These are phyloP conservation scores for Calonectria montana DNA, from an alignment of 2,329 filamentous ascomycete species.

Conservation along the genomic window DNA sequence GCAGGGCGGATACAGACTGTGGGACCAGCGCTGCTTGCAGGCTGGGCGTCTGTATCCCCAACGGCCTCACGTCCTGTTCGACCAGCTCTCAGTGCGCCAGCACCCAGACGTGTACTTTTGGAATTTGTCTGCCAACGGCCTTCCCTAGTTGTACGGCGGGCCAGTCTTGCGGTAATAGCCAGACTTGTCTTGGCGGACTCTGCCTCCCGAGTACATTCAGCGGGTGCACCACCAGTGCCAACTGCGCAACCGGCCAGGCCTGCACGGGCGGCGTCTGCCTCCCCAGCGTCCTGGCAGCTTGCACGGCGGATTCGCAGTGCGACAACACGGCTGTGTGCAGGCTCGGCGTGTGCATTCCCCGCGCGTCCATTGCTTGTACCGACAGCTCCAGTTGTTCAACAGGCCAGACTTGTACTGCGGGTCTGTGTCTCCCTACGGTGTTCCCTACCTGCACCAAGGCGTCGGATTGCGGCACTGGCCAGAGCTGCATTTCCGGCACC, in stretches of 20 bases:
- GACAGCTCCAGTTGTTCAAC: not conserved
- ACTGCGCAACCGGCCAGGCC: slow-evolving; percentile 4
- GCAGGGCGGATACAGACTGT: slow-evolving; percentile 10
- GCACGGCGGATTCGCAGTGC: slow-evolving; percentile 8
- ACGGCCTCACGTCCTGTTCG: not conserved
- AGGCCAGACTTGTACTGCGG: slow-evolving; percentile 11
- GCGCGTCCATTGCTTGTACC: not conserved
- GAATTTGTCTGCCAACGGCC: slow-evolving; percentile 8
- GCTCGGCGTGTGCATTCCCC: slow-evolving; percentile 16
- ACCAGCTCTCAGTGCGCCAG: not conserved
- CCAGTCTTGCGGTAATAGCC: not conserved
- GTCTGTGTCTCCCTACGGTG: slow-evolving; percentile 10
- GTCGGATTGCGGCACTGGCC: slow-evolving; percentile 9
- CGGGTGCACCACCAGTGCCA: not conserved
- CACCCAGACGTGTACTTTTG: slow-evolving; percentile 10
- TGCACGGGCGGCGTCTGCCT: slow-evolving; percentile 19
- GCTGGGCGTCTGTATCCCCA: slow-evolving; percentile 18
- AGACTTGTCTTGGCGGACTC: slow-evolving; percentile 9
- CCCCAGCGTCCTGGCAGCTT: not conserved
- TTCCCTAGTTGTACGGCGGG: not conserved
- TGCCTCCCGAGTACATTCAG: slow-evolving; percentile 11
- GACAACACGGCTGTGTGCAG: slow-evolving; percentile 14
- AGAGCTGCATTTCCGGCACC: slow-evolving; percentile 8
- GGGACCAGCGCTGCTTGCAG: slow-evolving; percentile 5
- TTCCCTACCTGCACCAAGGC: slow-evolving; percentile 15